These are phyloP conservation scores for Quercus tomentella DNA, from an alignment of 331 rosid genomes.

Conservation along the genomic window DNA sequence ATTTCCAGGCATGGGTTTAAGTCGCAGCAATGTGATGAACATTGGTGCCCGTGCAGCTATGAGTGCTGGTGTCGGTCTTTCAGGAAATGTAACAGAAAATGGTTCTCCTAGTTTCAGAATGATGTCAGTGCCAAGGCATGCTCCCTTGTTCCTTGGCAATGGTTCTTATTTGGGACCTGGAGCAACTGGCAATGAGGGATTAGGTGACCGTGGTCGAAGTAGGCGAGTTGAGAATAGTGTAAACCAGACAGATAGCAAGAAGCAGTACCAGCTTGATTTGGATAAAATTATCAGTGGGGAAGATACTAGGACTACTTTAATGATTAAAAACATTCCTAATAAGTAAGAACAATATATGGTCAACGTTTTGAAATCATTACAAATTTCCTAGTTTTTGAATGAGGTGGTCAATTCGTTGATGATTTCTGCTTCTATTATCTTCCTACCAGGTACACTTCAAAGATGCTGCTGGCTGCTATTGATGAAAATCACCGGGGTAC, in stretches of 20 bases:
- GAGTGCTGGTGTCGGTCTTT: conserved; percentile 54
- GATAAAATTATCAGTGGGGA: conserved; percentile 77
- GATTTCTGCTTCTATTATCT: conserved; percentile 16
- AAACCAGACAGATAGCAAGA: conserved; percentile 65
- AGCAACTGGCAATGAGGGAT: conserved; percentile 43
- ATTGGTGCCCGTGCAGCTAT: conserved; percentile 47
- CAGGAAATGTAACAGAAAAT: conserved; percentile 62
- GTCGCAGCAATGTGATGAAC: conserved; percentile 55
- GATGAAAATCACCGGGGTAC: conserved; percentile 85
- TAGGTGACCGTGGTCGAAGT: conserved; percentile 61
- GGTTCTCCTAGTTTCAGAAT: conserved; percentile 69
- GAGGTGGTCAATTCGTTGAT: conserved; percentile 8
- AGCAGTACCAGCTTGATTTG: conserved; percentile 88
- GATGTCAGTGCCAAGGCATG: conserved; percentile 69
- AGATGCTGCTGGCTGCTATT: conserved; percentile 88
- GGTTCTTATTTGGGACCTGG: conserved; percentile 64
- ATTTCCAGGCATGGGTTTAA: conserved; percentile 44
- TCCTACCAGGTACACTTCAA: conserved; percentile 76
- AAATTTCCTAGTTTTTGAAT: not conserved
- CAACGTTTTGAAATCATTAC: conserved; percentile 2
- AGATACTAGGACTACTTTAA: conserved; percentile 87
- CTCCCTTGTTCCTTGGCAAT: conserved; percentile 68
- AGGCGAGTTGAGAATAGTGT: conserved; percentile 66
- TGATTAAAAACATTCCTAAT: conserved; percentile 95
- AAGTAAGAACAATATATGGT: conserved; percentile 45